Evolutionary conservation across 768 basidiomycete genomes (phyloP), one percentile per base, ranked within the genome.

Genomic region (Mycena filopes): DNA sequence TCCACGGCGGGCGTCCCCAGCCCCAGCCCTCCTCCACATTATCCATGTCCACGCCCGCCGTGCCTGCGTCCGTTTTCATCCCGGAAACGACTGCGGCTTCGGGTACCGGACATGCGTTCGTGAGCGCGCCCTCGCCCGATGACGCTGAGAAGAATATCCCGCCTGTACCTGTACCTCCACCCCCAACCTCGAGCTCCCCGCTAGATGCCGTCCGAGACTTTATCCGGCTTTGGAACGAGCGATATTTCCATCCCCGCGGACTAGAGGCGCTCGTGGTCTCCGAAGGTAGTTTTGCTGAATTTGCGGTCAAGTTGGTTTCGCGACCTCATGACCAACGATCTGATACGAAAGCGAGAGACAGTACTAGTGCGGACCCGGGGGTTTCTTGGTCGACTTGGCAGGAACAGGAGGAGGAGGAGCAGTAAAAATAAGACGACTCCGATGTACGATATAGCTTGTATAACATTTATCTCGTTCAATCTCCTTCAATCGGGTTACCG

Each of bases 141-240:
- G 16, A 43, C 20, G 5, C 38, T 28, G 26, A n/a, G 54, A 43
- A 29, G 15, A 13, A 28, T 4, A 29, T 4, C 12, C 8, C 20
- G 4, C 12, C 60, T 16, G 23, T 10, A 10, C 16, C 41, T 53
- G n/a, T n/a, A n/a, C n/a, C n/a, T n/a, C n/a, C n/a, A n/a, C n/a
- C n/a, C n/a, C n/a, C n/a, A n/a, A n/a, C 56, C 42, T 4, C 50
- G 18, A 4, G 25, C 41, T 55, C 41, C 46, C 6, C 29, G 18
- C 3, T 43, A 54, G 12, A 56, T n/a, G n/a, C 36, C 23, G 68
- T 69, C 1, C 55, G 49, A 31, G 63, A 61, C 18, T 62, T 69
- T 28, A 36, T 69, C 40, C 43, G 26, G 12, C 55, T 69, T 25
- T 69, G 68, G 68, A 69, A 69, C 45, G 40, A 58, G 15, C 50